phyloP scores from a whole-genome alignment of 192 early-diverging fungal genomes.

The Entrophospora sp. region DNA sequence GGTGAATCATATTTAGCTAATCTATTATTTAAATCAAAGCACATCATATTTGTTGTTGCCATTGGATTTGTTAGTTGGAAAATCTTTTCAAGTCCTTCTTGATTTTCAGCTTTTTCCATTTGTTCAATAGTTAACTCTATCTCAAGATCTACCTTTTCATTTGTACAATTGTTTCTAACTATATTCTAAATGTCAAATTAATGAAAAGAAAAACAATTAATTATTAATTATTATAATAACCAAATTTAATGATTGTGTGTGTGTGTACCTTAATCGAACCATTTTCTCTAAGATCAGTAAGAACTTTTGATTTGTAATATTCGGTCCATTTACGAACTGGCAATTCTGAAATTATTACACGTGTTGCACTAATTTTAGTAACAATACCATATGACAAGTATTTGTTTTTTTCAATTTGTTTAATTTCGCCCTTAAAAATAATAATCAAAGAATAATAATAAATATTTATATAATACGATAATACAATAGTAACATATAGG shows the following conservation, averaged over 20 bases:
- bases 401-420: constrained; percentile 40
- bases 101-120: constrained; percentile 59
- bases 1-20: constrained; percentile 70
- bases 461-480: no score
- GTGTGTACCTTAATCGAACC: no score
- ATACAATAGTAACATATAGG: no score
- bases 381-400: constrained; percentile 65
- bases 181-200: no score
- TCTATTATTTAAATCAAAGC: constrained; percentile 82
- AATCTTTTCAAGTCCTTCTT: constrained; percentile 74
- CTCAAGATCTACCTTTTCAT: constrained; percentile 53
- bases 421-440: constrained; percentile 78
- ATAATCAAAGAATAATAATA: no score
- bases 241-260: no score
- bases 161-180: constrained; percentile 65
- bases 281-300: no score
- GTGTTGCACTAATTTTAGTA: constrained; percentile 60
- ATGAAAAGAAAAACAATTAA: no score
- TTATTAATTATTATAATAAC: no score
- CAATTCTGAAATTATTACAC: constrained; percentile 82
- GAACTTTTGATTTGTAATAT: constrained; percentile 71
- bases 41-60: constrained; percentile 85
- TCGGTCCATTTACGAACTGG: constrained; percentile 87
- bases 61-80: constrained; percentile 72
- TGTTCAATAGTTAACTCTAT: constrained; percentile 56